Evolutionary conservation across 768 basidiomycete species (phyloP).

Genomic region (Lactarius evosmus): DNA sequence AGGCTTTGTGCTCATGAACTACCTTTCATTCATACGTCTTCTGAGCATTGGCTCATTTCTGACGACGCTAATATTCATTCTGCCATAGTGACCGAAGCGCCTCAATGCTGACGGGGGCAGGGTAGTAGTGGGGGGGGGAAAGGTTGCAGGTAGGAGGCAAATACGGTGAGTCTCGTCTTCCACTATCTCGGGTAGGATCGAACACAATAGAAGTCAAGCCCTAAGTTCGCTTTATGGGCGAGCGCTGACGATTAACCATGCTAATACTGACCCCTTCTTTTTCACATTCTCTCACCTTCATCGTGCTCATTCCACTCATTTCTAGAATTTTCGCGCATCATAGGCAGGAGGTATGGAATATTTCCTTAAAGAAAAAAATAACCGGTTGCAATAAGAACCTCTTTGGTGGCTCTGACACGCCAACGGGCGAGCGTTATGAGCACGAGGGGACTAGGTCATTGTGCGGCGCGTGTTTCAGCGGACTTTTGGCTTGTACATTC

Average conservation of each 20-base stretch:
- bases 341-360: not conserved
- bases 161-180: constrained; percentile 38
- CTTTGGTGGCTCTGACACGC: not conserved
- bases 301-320: constrained; percentile 6
- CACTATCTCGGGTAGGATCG: constrained; percentile 46
- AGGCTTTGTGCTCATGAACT: constrained; percentile 64
- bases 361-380: not conserved
- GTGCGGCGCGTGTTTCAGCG: not conserved
- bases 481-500: not conserved
- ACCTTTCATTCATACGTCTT: constrained; percentile 57
- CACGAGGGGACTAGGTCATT: not conserved
- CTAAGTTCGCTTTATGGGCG: constrained; percentile 62
- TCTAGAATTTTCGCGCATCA: not conserved
- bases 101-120: not conserved
- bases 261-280: constrained; percentile 67
- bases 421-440: not conserved
- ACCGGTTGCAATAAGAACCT: not conserved
- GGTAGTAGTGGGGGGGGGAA: not conserved
- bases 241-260: constrained; percentile 76
- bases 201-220: constrained; percentile 88
- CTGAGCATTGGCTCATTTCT: not conserved
- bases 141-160: not conserved
- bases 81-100: not conserved
- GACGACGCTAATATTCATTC: not conserved
- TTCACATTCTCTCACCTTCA: constrained; percentile 30